Base-by-base conservation (phyloP, 2,329 filamentous ascomycete species). In the Zopfia rhizophila region DNA sequence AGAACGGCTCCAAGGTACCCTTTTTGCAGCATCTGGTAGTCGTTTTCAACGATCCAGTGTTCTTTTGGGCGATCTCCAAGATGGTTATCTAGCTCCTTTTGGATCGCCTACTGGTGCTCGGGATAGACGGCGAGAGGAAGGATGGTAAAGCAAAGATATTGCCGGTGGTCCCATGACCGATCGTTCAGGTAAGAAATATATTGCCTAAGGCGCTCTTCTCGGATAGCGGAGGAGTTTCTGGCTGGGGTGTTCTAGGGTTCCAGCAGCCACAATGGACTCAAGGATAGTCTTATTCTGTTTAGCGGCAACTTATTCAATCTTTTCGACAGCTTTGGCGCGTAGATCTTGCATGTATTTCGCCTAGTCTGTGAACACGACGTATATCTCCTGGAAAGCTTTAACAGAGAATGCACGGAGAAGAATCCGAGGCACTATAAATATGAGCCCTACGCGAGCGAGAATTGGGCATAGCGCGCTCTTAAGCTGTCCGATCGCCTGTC, bases 91-190 rank as follows among this genome's bases (percentile, higher is more conserved):
- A 78, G 56, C 38, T 78, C 76, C 33, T 76, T 66, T 1, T 67
- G 60, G 0, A 78, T 33, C 73, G 72, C 78, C 6, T 72, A 65
- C 46, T 81, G 78, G 3, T 75, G 68, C 2, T 71, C 58, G 0
- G 72, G 76, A 25, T 78, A 56, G 0, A 72, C 66, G 2, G 78
- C 75, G 2, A 82, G 63, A 12, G 78, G 73, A 13, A 74, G 61
- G 1, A 78, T 53, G 1, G 72, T 64, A 39, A 73, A 1, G 70
- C 68, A 6, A 80, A 53, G 0, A 72, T 72, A 14, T 75, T 73
- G 1, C 77, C 74, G 0, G 76, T 77, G 0, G 54, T 57, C 11
- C 58, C 48, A 37, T 57, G 52, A 14, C 63, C 54, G n/a, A 48
- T 48, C 24, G 55, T 30, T 1, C 52, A 10, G 3, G 21, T 41